Evolutionary conservation across 2,329 filamentous ascomycete species (phyloP), one percentile per base, ranked within the genome.

Genomic region (Fusarium haematococcum): DNA sequence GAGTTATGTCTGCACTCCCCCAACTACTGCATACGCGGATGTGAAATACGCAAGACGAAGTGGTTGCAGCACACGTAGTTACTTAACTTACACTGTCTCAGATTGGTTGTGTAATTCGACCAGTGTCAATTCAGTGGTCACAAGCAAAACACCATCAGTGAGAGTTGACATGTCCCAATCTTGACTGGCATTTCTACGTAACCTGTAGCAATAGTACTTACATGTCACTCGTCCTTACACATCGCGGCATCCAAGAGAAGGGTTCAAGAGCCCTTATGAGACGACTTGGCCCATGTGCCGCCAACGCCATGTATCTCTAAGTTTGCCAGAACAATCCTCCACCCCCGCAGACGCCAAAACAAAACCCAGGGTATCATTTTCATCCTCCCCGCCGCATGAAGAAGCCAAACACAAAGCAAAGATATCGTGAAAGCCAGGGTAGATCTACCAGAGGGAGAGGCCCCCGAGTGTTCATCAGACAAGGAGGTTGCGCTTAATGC

Each of bases 401-500:
- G 32, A 33, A 60, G 45, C 35, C 45, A 35, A 54, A 69, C 48
- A 54, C 32, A 65, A 33, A 65, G 52, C 30, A 45, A 63, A 45
- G 16, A 54, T 13, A 65, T 27, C 13, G 20, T 25, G 20, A 59
- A 4, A 23, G 14, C 37, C 18, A 57, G 50, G n/a, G 33, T 27
- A 56, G 43, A 48, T 60, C 8, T 14, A 32, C n/a, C n/a, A 61
- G 25, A 52, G 32, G 48, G 18, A 32, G n/a, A 23, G 7, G 16
- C 48, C 23, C 11, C 27, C 25, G 2, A 45, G 50, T 20, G 39
- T 37, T 56, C 39, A 41, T 74, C 56, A 79, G 18, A 78, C 52
- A 37, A 77, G 69, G 5, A 79, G 65, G 20, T 84, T 84, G 64
- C 84, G 82, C 76, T 88, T 88, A 69, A 88, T 87, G 14, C 84